Percentiles rank a stretch among this genome's conserved stretches.
These are phyloP conservation scores for Haplosporangium sp. DNA, from an alignment of 371 early-diverging fungal genomes.

Conservation along the genomic window DNA sequence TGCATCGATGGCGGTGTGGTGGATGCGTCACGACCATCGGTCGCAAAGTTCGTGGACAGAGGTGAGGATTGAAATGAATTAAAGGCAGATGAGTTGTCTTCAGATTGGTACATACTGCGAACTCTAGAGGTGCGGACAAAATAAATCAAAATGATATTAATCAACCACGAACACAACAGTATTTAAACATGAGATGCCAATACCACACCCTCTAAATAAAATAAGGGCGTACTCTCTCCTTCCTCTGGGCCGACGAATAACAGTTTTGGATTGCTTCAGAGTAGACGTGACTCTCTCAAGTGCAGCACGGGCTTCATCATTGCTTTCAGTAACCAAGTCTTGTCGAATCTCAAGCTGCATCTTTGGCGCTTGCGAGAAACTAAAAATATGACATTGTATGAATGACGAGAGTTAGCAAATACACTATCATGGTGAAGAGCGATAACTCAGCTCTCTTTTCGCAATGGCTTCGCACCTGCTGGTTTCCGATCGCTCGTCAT, in stretches of 20 bases:
- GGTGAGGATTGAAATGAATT: conserved; percentile 42
- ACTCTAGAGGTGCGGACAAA: conserved; percentile 13
- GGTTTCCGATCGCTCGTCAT: conserved; percentile 51
- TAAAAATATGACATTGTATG: not conserved
- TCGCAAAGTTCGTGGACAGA: conserved; percentile 14
- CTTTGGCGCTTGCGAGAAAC: conserved; percentile 40
- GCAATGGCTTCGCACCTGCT: conserved; percentile 42
- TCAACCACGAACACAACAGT: not conserved
- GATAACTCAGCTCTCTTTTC: not conserved
- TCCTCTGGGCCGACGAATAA: conserved; percentile 56
- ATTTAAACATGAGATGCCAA: too few relatives aligned
- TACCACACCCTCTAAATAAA: too few relatives aligned
- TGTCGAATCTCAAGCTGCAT: conserved; percentile 52
- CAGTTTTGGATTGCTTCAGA: conserved; percentile 40
- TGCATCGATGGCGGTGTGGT: conserved; percentile 20
- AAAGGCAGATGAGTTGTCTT: conserved; percentile 27
- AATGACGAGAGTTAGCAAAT: not conserved
- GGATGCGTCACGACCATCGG: conserved; percentile 22
- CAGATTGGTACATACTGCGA: conserved; percentile 52
- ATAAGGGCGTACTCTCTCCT: conserved; percentile 62
- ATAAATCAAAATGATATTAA: not conserved
- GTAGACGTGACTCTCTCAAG: conserved; percentile 44
- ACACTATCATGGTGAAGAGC: too few relatives aligned
- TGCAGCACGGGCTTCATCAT: conserved; percentile 46
- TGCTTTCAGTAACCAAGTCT: conserved; percentile 41